Evolutionary conservation across 495 filamentous ascomycete genomes (phyloP).

Genomic region (Podospora anserina): DNA sequence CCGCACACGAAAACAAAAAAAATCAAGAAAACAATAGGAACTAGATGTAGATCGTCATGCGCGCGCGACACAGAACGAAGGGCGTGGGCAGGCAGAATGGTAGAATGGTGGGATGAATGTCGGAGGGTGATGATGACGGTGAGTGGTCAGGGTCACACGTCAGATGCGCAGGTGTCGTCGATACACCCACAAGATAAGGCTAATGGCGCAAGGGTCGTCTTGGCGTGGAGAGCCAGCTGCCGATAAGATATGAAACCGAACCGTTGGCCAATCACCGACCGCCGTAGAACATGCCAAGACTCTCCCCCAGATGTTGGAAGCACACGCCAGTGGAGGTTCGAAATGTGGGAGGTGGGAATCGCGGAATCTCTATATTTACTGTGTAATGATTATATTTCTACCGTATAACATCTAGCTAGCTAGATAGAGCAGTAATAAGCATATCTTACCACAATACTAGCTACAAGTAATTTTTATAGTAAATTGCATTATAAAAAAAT

Average conservation of each 20-base stretch:
- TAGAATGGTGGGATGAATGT: neutral
- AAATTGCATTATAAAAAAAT: too few species aligned
- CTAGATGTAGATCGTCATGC: slow-evolving; percentile 5
- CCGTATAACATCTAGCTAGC: too few species aligned
- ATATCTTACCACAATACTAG: too few species aligned
- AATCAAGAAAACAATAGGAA: neutral
- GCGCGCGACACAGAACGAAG: neutral
- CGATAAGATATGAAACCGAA: neutral
- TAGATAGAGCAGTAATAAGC: too few species aligned
- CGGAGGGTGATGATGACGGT: neutral
- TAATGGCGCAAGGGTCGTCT: neutral
- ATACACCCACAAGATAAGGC: too few species aligned
- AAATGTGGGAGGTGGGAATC: neutral
- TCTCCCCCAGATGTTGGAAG: neutral
- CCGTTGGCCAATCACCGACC: neutral
- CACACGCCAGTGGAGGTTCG: neutral
- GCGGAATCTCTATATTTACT: too few species aligned
- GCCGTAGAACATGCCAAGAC: neutral
- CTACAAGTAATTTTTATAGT: too few species aligned
- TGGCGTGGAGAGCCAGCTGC: neutral
- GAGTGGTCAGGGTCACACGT: neutral
- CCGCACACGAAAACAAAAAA: neutral
- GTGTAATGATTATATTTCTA: too few species aligned
- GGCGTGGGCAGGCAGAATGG: neutral
- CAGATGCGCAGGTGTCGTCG: neutral